A percentile compares a stretch with the other conserved stretches of the same genome.
phyloP scores from a whole-genome alignment of 2,329 filamentous ascomycete genomes.

The Lojkania enalia region DNA sequence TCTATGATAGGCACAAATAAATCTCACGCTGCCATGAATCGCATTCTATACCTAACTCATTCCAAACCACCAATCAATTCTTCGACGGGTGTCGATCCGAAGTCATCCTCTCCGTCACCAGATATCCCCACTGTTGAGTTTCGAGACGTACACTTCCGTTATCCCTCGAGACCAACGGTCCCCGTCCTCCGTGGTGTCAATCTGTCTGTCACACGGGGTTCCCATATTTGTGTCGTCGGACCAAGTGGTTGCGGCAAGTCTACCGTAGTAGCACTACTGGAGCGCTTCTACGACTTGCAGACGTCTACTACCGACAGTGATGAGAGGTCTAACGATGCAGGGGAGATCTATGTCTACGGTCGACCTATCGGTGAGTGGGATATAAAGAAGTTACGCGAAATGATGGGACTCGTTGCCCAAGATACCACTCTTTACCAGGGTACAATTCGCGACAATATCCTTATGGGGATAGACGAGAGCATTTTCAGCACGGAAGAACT shows the following conservation, averaged over 20 bases:
- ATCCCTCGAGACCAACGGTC: constrained; percentile 83
- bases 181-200: constrained; percentile 83
- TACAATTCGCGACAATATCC: constrained; percentile 82
- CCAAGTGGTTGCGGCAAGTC: constrained; percentile 90
- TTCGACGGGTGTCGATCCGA: constrained; percentile 9
- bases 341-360: constrained; percentile 77
- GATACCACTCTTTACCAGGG: constrained; percentile 92
- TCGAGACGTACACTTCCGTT: constrained; percentile 89
- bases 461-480: constrained; percentile 64
- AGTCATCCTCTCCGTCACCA: not conserved
- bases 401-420: constrained; percentile 83
- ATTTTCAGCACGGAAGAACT: constrained; percentile 63
- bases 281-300: constrained; percentile 49
- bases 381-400: constrained; percentile 71
- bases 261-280: constrained; percentile 84
- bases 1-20: constrained; percentile 94
- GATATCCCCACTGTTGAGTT: constrained; percentile 65
- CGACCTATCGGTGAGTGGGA: constrained; percentile 65
- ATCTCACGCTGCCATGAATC: constrained; percentile 62
- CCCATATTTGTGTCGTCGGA: constrained; percentile 84
- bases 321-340: constrained; percentile 72
- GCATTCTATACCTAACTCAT: constrained; percentile 11
- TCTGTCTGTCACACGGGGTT: constrained; percentile 70
- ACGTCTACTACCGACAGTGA: constrained; percentile 57
- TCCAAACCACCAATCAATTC: constrained; percentile 15